Evolutionary conservation across 1,284 basidiomycete species (phyloP).

Genomic region (Phellopilus nigrolimitatus): DNA sequence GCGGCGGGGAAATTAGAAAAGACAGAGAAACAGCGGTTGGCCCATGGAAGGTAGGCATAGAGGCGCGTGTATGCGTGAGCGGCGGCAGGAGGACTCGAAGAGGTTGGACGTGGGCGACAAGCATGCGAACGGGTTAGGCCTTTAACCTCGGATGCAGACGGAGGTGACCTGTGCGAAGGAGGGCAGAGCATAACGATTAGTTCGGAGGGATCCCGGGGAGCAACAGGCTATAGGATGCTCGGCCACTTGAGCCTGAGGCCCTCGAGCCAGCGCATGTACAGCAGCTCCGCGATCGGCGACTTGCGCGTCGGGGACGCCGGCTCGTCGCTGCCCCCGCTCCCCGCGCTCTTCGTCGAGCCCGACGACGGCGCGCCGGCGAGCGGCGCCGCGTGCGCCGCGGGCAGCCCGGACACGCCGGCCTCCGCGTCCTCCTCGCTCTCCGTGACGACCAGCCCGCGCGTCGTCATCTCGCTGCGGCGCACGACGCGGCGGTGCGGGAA

Average conservation of each 20-base stretch:
- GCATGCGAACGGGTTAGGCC: too few species aligned
- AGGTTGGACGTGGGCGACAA: too few species aligned
- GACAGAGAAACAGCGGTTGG: too few species aligned
- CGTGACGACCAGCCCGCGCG: slow-evolving; percentile 72
- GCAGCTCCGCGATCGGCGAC: slow-evolving; percentile 86
- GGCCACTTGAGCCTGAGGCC: slow-evolving; percentile 88
- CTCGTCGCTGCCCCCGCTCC: slow-evolving; percentile 25
- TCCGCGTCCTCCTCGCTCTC: slow-evolving; percentile 57
- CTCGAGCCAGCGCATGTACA: slow-evolving; percentile 95
- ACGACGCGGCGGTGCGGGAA: slow-evolving; percentile 77
- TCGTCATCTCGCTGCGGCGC: slow-evolving; percentile 77
- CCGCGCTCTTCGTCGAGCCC: slow-evolving; percentile 33
- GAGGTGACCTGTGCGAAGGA: too few species aligned
- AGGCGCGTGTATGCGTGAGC: too few species aligned
- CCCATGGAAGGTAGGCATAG: too few species aligned
- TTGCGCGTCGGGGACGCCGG: slow-evolving; percentile 36
- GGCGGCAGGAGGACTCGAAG: too few species aligned
- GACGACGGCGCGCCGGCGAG: slow-evolving; percentile 20
- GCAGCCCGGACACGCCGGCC: slow-evolving; percentile 35
- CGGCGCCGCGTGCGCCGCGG: slow-evolving; percentile 29
- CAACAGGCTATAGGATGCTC: slow-evolving; percentile 45
- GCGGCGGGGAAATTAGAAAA: too few species aligned
- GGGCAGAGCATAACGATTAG: background rate
- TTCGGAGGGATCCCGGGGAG: background rate
- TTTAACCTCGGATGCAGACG: too few species aligned